Conservation (phyloP, 176 grass and related monocot species). For the Hyparrhenia diplandra region DNA sequence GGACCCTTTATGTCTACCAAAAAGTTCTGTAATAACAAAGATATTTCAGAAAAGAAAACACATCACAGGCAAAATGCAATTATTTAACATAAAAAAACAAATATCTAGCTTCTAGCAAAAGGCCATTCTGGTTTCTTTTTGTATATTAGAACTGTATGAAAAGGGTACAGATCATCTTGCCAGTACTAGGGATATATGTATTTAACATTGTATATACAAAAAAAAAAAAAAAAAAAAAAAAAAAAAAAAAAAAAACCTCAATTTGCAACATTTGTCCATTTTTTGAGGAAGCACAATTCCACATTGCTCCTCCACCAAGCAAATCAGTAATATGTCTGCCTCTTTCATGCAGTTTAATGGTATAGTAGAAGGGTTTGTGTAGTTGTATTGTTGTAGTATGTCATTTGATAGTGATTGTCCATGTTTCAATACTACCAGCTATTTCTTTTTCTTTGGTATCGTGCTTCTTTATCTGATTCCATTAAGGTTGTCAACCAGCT, state of each 20-base stretch:
- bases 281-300: not conserved
- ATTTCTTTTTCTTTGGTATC: not conserved
- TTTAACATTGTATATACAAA: not conserved
- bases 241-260: not conserved
- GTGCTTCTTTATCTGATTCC: not conserved
- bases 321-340: not conserved
- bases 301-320: not conserved
- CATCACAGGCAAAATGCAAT: slow-evolving; percentile 1
- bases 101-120: slow-evolving; percentile 6
- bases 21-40: slow-evolving; percentile 72
- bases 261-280: not conserved
- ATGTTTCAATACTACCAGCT: not conserved
- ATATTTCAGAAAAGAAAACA: slow-evolving; percentile 11
- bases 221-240: no score
- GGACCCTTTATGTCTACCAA: slow-evolving; percentile 92
- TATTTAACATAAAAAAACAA: not conserved
- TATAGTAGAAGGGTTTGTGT: not conserved
- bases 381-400: not conserved
- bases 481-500: not conserved
- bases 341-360: not conserved
- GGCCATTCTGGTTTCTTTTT: not conserved
- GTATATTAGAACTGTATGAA: not conserved
- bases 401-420: not conserved
- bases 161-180: not conserved
- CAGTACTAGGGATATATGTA: not conserved